Base-by-base conservation (phyloP, 768 basidiomycete species). In the Agrocybe praecox region DNA sequence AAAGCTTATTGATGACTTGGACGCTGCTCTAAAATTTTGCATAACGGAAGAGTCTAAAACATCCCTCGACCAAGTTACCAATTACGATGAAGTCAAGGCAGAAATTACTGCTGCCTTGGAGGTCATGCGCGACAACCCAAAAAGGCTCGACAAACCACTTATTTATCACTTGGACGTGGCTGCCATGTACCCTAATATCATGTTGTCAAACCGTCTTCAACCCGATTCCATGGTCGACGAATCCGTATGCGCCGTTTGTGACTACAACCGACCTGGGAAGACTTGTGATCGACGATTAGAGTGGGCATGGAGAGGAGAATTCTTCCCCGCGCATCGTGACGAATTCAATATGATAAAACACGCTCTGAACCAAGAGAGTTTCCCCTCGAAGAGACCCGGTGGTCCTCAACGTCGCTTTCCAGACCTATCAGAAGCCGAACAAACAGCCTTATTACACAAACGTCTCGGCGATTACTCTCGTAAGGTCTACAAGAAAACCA, bases 121-220 rank as follows among this genome's bases (percentile, higher is more conserved):
- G 68, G 69, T 86, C 61, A 89, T 98, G 80, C 93, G 94, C 23
- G 95, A 98, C 74, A 86, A 90, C 57, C 96, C 97, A 0, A 83
- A 87, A 52, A 92, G 96, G 14, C 78, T 80, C 43, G 96, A 98
- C 76, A 91, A 87, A 12, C 97, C 97, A 0, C 85, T 98, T 60
- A 98, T 99, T 67, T 99, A 99, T 74, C 97, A 99, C 72, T 74
- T 98, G 66, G 97, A 99, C 66, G 97, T 99, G 60, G 97, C 97
- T 2, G 97, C 97, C 60, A 99, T 99, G 97, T 98, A 99, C 71
- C 97, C 97, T 55, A 99, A 98, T 73, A 98, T 99, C 84, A 99
- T 99, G 97, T 88, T 99, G 79, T 98, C 96, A 17, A 99, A 99
- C 69, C 92, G 97, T 32, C 81, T 99, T 2, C 97, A 99, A 64